Percentiles rank a stretch among this genome's conserved stretches.
phyloP scores from a whole-genome alignment of 2,329 filamentous ascomycete species.

The Cryphonectria japonica region DNA sequence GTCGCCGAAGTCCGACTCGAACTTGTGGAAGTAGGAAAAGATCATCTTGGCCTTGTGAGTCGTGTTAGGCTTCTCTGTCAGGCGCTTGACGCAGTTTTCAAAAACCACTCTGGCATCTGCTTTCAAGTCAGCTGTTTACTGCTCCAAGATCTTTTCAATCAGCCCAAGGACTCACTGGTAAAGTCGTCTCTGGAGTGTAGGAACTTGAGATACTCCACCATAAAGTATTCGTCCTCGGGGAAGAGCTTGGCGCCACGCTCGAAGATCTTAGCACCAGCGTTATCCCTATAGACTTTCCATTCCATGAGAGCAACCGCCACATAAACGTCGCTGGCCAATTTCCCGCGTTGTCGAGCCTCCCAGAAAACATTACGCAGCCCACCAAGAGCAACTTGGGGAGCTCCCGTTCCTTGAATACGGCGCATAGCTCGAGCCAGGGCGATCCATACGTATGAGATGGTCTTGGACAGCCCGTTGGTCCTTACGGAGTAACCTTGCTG shows the following conservation, averaged over 20 bases:
- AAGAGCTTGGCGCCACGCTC: slow-evolving; percentile 93
- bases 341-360: slow-evolving; percentile 84
- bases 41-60: slow-evolving; percentile 78
- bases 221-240: slow-evolving; percentile 90
- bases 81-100: slow-evolving; percentile 85
- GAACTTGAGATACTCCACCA: slow-evolving; percentile 95
- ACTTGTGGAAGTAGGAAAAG: slow-evolving; percentile 91
- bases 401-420: slow-evolving; percentile 85
- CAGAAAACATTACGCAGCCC: slow-evolving; percentile 88
- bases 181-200: slow-evolving; percentile 90
- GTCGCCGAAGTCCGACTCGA: slow-evolving; percentile 93
- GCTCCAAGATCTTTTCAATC: background rate
- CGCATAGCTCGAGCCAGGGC: slow-evolving; percentile 92
- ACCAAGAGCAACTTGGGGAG: slow-evolving; percentile 55
- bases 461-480: slow-evolving; percentile 75
- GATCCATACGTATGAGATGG: slow-evolving; percentile 93
- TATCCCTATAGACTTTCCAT: slow-evolving; percentile 93
- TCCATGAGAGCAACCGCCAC: slow-evolving; percentile 92
- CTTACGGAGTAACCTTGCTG: slow-evolving; percentile 73
- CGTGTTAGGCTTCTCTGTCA: slow-evolving; percentile 76
- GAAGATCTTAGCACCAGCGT: slow-evolving; percentile 91
- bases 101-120: slow-evolving; percentile 93
- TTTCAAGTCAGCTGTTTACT: slow-evolving; percentile 25
- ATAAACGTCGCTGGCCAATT: slow-evolving; percentile 92
- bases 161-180: slow-evolving; percentile 69